Percentiles rank a stretch among this genome's conserved stretches.
These are phyloP conservation scores for Globisporangium solare DNA, from an alignment of 352 stramenopile species.

Conservation along the genomic window DNA sequence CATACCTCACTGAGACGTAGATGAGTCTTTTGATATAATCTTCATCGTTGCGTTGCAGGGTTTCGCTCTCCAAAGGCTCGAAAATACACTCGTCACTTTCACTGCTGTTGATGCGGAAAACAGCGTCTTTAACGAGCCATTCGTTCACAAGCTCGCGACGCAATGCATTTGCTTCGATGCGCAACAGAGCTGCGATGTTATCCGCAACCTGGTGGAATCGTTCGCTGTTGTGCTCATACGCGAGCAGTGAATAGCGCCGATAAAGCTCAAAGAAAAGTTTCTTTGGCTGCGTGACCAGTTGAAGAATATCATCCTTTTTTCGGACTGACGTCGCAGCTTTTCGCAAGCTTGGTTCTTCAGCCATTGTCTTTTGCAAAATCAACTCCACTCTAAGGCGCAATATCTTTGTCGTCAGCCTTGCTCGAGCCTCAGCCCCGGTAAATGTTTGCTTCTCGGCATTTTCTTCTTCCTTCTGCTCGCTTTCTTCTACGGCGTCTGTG, in stretches of 20 bases:
- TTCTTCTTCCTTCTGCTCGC: conserved; percentile 7
- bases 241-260: conserved; percentile 29
- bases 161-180: conserved; percentile 20
- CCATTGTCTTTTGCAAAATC: conserved; percentile 21
- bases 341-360: conserved; percentile 15
- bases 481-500: conserved; percentile 6
- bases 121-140: conserved; percentile 46
- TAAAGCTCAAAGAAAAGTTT: conserved; percentile 45
- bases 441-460: conserved; percentile 23
- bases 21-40: conserved; percentile 27
- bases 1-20: conserved; percentile 20
- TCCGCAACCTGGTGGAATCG: conserved; percentile 26
- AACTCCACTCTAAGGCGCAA: conserved; percentile 32
- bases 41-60: conserved; percentile 25
- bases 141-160: conserved; percentile 37
- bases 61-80: conserved; percentile 25
- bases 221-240: conserved; percentile 22
- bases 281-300: conserved; percentile 25
- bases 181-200: conserved; percentile 27
- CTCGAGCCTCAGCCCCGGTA: conserved; percentile 27
- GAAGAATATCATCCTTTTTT: conserved; percentile 19
- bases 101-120: conserved; percentile 13
- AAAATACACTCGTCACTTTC: conserved; percentile 24
- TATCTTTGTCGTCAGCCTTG: conserved; percentile 35
- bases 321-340: conserved; percentile 13